Base-by-base conservation (phyloP, 2,329 filamentous ascomycete species). In the Cercospora zeina region DNA sequence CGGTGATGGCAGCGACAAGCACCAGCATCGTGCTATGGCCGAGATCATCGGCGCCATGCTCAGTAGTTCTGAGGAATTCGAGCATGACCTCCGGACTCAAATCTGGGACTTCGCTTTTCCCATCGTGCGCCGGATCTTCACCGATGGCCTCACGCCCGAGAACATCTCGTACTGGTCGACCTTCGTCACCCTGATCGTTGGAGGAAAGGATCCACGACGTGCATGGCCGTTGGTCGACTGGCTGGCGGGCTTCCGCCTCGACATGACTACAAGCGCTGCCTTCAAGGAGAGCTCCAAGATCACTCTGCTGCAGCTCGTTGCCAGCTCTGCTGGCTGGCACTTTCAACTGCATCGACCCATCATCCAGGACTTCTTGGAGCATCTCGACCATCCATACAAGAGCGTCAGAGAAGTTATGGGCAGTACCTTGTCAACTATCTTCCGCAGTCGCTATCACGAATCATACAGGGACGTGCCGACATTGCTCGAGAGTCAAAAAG, bases 271-370 rank as follows among this genome's bases (percentile, higher is more conserved):
- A 0, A 97, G 97, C 73, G 95, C 96, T 3, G 95, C 95, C 0
- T 99, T 99, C 83, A 99, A 99, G 75, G 96, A 99, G 75, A 96
- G 93, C 59, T 96, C 93, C 30, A 97, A 97, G 79, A 91, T 99
- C 14, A 89, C 95, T 67, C 80, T 99, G 31, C 81, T 99, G 16
- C 91, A 97, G 69, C 91, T 96, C 68, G 85, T 90, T 65, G 89
- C 99, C 62, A 87, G 87, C 49, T 92, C 96, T 70, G 85, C 88
- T 36, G 95, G 95, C 1, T 99, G 96, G 95, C 95, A 99, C 75
- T 99, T 97, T 81, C 91, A 91, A 65, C 82, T 91, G 10, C 91
- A 96, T 69, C 86, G 91, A 77, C 92, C 93, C 0, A 93, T 99
- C 55, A 80, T 96, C 6, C 82, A 96, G 34, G 87, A 99, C 75